phyloP scores from a whole-genome alignment of 805 yeast genomes.

The Kregervanrija pseudodelftensis region DNA sequence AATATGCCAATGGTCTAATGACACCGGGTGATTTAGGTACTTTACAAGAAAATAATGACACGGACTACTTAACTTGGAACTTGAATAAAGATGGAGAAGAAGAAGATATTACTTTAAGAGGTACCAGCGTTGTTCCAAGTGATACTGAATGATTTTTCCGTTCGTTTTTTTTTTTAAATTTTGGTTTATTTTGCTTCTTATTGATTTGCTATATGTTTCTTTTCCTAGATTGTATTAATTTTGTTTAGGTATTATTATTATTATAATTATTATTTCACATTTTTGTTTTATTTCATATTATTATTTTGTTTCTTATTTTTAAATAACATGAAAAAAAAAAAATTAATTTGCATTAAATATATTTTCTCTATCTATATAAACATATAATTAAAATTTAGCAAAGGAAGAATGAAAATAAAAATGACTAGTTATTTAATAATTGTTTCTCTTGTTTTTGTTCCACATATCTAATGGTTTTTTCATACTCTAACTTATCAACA shows the following conservation, averaged over 20 bases:
- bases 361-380: too few relatives aligned
- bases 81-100: conserved; percentile 38
- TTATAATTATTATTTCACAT: not conserved
- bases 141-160: conserved; percentile 14
- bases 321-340: too few relatives aligned
- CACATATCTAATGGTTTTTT: too few relatives aligned
- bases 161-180: not conserved
- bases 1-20: conserved; percentile 54
- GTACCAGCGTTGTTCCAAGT: conserved; percentile 31
- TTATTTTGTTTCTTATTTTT: too few relatives aligned
- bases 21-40: conserved; percentile 99
- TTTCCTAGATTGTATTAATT: not conserved
- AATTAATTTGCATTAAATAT: too few relatives aligned
- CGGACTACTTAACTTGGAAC: conserved; percentile 65
- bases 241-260: not conserved
- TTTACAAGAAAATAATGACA: conserved; percentile 81
- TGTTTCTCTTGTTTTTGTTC: too few relatives aligned
- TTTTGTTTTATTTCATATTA: too few relatives aligned
- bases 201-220: not conserved
- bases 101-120: conserved; percentile 30
- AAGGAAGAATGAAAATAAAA: too few relatives aligned
- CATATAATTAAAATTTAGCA: too few relatives aligned
- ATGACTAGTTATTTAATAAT: too few relatives aligned
- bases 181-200: not conserved
- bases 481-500: too few relatives aligned